Evolutionary conservation across 202 grass and related monocot species (phyloP), one percentile per base, ranked within the genome.

Genomic region (Setaria viridis): DNA sequence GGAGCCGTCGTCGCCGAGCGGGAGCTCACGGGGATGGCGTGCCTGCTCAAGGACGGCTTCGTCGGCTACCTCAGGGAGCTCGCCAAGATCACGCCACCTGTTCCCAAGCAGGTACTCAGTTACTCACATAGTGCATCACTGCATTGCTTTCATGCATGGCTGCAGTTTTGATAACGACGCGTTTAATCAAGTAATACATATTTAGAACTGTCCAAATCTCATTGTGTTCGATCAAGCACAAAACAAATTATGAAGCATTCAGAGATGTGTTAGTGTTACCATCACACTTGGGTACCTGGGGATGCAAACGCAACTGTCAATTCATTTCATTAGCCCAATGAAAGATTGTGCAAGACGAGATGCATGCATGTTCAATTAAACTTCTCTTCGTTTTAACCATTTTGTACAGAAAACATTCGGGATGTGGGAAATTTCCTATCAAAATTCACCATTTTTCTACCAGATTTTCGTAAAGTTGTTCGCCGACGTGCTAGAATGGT

Each of bases 21-120:
- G 20, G 75, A 85, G 64, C 74, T 85, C 41, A 55, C 32, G 41
- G 83, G 74, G 64, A 62, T 85, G 83, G 72, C 53, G 11, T 85
- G 65, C 54, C 64, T 79, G 41, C 65, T 85, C 21, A 79, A 78
- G 64, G 83, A 85, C 64, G 74, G 74, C 64, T 50, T 85, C 74
- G 63, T 79, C 50, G 58, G 62, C 29, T 85, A 85, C 83, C 83
- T 85, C 53, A 50, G 50, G 11, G 74, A 70, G 25, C 55, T 85
- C 51, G 41, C 74, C 29, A 79, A 78, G 74, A 85, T 85, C 37
- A 70, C 53, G 34, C 83, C 74, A 29, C 64, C 83, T 25, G 56
- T 79, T 19, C 83, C 74, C 69, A 69, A 70, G 54, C 83, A 79
- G 74, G 74, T 69, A 73, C 30, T 6, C 17, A 9, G 5, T 8